Base-by-base conservation (phyloP, 202 grass and related monocot genomes). In the Zoysia matrella region DNA sequence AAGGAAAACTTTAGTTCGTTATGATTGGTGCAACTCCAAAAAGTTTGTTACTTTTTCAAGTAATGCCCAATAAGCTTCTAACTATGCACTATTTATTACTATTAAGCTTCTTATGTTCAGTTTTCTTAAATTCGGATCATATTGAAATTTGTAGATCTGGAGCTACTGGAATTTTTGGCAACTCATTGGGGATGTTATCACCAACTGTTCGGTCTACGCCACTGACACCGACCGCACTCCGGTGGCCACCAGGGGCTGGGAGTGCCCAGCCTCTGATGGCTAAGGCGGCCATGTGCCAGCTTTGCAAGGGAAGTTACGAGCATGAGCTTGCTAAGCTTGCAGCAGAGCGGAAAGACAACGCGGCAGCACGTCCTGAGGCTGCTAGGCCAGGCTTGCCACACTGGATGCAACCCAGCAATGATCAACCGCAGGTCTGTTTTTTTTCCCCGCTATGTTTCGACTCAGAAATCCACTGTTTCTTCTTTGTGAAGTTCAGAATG, bases 221-320 rank as follows among this genome's bases (percentile, higher is more conserved):
- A 6, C 4, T 66, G 80, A 47, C 82, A 47, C 79, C 67, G 7
- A 76, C 67, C 2, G 60, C 56, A 15, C 78, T 64, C 65, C 74
- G 4, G 12, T 89, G 69, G 82, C 81, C 51, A 0, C 64, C 81
- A 8, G 80, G 60, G 0, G 46, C 77, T 11, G 73, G 61, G 0
- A 40, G 62, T 58, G 52, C 48, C n/a, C 52, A 74, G 49, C 53
- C 85, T 60, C 58, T 65, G 4, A 46, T 54, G 22, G 64, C 53
- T 36, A 88, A 71, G 67, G 51, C 50, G 1, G 14, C 40, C 47
- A 88, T 99, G 83, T 99, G 96, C 83, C 76, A 67, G 40, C 1
- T 86, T 43, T 99, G 96, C 83, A 93, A 84, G 67, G 86, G 67
- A 42, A 55, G 60, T n/a, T 96, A 92, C 2, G 93, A 96, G 11